A percentile compares a stretch with the other conserved stretches of the same genome.
Conservation (phyloP, 2,329 filamentous ascomycete species). For the Fusarium austroafricanum region DNA sequence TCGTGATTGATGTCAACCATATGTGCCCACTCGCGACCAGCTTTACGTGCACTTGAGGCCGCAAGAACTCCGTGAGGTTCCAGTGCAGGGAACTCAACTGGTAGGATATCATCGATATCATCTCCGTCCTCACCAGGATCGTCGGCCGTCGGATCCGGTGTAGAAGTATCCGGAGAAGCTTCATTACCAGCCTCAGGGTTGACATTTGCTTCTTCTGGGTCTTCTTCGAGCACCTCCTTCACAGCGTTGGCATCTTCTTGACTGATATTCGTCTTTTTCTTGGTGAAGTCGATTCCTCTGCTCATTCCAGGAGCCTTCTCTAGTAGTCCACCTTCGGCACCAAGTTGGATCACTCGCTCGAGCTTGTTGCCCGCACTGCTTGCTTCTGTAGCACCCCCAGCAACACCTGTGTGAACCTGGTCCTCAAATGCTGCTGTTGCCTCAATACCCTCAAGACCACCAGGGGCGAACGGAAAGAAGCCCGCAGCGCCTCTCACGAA, state of each 20-base stretch:
- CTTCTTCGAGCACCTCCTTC: conserved; percentile 69
- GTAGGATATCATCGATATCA: conserved; percentile 86
- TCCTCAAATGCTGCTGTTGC: conserved; percentile 87
- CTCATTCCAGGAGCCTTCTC: conserved; percentile 84
- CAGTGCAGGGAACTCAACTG: conserved; percentile 91
- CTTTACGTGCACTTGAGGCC: conserved; percentile 76
- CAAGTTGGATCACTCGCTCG: conserved; percentile 88
- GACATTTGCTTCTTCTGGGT: conserved; percentile 56
- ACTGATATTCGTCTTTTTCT: conserved; percentile 66
- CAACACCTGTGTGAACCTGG: conserved; percentile 69
- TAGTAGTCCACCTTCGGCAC: conserved; percentile 79
- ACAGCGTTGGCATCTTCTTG: conserved; percentile 76
- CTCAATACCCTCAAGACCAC: conserved; percentile 87
- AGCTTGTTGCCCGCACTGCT: conserved; percentile 67
- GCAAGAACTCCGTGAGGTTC: conserved; percentile 84
- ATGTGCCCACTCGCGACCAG: conserved; percentile 93
- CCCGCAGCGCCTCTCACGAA: conserved; percentile 94
- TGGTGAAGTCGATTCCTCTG: conserved; percentile 79
- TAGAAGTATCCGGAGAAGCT: conserved; percentile 29
- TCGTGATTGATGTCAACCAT: conserved; percentile 96
- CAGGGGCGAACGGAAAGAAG: conserved; percentile 93
- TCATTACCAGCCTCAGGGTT: conserved; percentile 49
- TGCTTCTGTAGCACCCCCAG: conserved; percentile 54
- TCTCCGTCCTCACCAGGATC: conserved; percentile 63
- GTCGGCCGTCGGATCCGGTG: conserved; percentile 49